Percentiles rank a stretch among this genome's conserved stretches.
Evolutionary conservation across 352 stramenopile genomes (phyloP).

Genomic region (Phytopythium helicoides): DNA sequence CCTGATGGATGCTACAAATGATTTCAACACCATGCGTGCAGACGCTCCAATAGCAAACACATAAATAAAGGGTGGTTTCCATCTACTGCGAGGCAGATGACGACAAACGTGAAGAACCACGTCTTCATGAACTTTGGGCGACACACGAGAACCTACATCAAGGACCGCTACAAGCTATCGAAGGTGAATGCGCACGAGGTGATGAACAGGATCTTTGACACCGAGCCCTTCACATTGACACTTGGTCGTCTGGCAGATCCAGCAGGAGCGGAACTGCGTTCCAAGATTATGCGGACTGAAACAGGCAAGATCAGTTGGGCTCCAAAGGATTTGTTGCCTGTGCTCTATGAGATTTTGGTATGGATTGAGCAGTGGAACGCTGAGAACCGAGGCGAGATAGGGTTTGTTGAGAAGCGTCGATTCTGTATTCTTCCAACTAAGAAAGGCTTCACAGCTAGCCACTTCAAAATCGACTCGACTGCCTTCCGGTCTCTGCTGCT

Average conservation of each 20-base stretch:
- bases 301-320: constrained; percentile 8
- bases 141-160: constrained; percentile 1
- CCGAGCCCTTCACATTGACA: not conserved
- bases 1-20: not conserved
- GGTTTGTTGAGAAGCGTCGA: not conserved
- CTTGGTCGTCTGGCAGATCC: not conserved
- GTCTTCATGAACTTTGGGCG: constrained; percentile 6
- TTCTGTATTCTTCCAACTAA: constrained; percentile 8
- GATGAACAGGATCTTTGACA: constrained; percentile 5
- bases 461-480: constrained; percentile 6
- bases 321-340: constrained; percentile 3
- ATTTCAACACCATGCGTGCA: not conserved
- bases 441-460: constrained; percentile 1
- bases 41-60: not conserved
- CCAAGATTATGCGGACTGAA: not conserved
- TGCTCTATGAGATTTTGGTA: constrained; percentile 7
- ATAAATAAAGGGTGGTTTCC: not conserved
- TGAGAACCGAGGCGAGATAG: not conserved
- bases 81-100: constrained; percentile 4
- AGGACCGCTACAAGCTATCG: not conserved
- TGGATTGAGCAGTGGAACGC: constrained; percentile 4
- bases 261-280: not conserved
- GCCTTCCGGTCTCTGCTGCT: constrained; percentile 1
- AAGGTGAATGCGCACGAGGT: not conserved
- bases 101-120: constrained; percentile 6